These are phyloP conservation scores for Exophiala aquamarina DNA, from an alignment of 2,329 filamentous ascomycete species.

Conservation along the genomic window DNA sequence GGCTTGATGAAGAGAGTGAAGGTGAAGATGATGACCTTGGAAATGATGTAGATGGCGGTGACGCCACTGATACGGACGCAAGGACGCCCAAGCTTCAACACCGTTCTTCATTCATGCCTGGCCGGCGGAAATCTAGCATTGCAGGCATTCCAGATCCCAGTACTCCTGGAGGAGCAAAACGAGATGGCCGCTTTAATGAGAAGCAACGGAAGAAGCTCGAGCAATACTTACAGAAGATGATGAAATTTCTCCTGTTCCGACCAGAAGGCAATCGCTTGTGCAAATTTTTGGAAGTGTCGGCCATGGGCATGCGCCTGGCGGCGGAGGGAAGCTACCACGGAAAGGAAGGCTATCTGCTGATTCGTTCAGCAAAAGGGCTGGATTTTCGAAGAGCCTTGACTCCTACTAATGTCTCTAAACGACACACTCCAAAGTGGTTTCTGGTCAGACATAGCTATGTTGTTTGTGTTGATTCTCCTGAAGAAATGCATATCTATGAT, in stretches of 20 bases:
- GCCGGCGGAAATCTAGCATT: conserved; percentile 59
- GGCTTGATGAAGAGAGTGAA: conserved; percentile 79
- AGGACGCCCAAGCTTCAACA: conserved; percentile 51
- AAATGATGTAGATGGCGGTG: conserved; percentile 58
- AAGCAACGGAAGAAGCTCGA: conserved; percentile 74
- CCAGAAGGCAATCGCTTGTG: conserved; percentile 94
- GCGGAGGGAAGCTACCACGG: conserved; percentile 97
- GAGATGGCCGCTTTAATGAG: conserved; percentile 39
- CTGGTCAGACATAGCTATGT: conserved; percentile 96
- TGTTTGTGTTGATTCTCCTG: conserved; percentile 95
- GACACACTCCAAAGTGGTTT: conserved; percentile 95
- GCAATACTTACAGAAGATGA: conserved; percentile 88
- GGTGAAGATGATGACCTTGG: conserved; percentile 56
- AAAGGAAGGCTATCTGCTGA: conserved; percentile 91
- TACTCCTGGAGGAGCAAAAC: conserved; percentile 38
- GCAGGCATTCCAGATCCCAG: conserved; percentile 41
- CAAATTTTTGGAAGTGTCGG: conserved; percentile 92
- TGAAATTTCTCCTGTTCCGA: conserved; percentile 94
- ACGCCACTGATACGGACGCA: conserved; percentile 68
- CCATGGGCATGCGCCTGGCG: conserved; percentile 86
- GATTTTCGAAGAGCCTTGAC: conserved; percentile 81
- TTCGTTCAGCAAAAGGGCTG: conserved; percentile 85
- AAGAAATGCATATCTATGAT: conserved; percentile 98
- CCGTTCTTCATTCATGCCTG: conserved; percentile 56
- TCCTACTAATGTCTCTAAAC: conserved; percentile 62